Evolutionary conservation across 805 yeast genomes (phyloP), one percentile per base, ranked within the genome.

Genomic region (Zygoascus tannicola): DNA sequence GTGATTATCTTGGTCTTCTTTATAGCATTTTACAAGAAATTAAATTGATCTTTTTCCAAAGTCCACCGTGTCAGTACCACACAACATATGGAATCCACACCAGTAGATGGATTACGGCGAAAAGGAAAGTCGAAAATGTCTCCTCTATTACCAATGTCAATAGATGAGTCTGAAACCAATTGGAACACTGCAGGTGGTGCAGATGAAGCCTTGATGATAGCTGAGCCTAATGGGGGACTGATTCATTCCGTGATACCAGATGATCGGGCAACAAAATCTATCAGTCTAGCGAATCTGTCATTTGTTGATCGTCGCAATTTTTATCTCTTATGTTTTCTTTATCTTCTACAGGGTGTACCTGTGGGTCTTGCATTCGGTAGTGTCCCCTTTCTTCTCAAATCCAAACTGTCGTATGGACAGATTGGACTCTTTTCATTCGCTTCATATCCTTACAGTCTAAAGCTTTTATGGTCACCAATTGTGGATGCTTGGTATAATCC

Each of bases 301-400:
- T 57, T 56, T 1, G 51, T 49, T 8, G 97, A 88, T 56, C 64
- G 85, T 44, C 81, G 81, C 12, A 85, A 87, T 45, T 92, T 90
- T 59, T 64, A 72, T 35, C 69, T 90, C 4, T 66, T 90, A 45
- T 80, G 86, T 4, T 56, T 84, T 4, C 66, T 92, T 28, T 92
- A 92, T 59, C 66, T 87, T 40, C 71, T 88, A 4, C 98, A 92
- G 60, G 98, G 98, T n/a, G 78, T 92, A 4, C 98, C 98, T 0
- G 94, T 88, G 12, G 98, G 98, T 0, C 65, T 92, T 28, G 95
- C 95, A 1, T 87, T 90, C 67, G 98, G 98, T 2, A 80, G 95
- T 1, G 74, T 92, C 8, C 98, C 98, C 1, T 92, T 88, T 56
- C 65, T 92, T 16, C 70, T 92, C 45, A 92, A 92, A 59, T 75